Conservation (phyloP, 2,329 filamentous ascomycete species). For the Sporothrix dimorphospora region DNA sequence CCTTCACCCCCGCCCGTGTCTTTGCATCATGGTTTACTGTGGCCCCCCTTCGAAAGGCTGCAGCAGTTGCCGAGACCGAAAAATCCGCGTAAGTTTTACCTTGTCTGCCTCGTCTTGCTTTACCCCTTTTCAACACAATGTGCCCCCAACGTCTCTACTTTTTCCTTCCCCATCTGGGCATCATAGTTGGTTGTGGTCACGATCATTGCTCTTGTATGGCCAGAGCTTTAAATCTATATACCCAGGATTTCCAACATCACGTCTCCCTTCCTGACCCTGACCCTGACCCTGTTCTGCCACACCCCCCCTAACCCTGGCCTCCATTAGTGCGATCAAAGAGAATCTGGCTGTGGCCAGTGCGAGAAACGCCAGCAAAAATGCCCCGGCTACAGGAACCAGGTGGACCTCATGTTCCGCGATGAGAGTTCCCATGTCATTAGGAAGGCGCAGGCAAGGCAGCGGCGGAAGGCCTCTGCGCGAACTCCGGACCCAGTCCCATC, state of each 20-base stretch:
- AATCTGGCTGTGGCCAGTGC: conserved; percentile 58
- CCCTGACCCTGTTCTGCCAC: not conserved
- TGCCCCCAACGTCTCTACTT: not conserved
- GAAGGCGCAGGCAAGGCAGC: conserved; percentile 49
- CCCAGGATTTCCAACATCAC: not conserved
- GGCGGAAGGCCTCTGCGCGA: conserved; percentile 36
- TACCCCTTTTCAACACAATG: conserved; percentile 13
- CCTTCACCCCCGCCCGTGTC: not conserved
- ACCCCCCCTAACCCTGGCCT: not conserved
- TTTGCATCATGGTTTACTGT: conserved; percentile 56
- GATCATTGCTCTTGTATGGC: not conserved
- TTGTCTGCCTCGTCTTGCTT: not conserved
- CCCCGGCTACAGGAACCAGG: conserved; percentile 58
- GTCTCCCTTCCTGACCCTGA: not conserved
- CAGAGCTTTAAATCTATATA: not conserved
- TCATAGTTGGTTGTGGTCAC: not conserved
- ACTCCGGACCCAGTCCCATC: conserved; percentile 33
- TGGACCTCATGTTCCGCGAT: conserved; percentile 62
- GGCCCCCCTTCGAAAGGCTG: conserved; percentile 62
- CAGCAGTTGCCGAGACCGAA: conserved; percentile 58
- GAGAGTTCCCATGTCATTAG: conserved; percentile 60
- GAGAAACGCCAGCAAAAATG: conserved; percentile 55
- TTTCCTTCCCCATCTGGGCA: not conserved
- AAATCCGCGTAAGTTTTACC: conserved; percentile 55
- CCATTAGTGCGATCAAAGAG: conserved; percentile 56